Evolutionary conservation across 2,329 filamentous ascomycete species (phyloP), one percentile per base, ranked within the genome.

Genomic region (Trichothecium sympodiale): DNA sequence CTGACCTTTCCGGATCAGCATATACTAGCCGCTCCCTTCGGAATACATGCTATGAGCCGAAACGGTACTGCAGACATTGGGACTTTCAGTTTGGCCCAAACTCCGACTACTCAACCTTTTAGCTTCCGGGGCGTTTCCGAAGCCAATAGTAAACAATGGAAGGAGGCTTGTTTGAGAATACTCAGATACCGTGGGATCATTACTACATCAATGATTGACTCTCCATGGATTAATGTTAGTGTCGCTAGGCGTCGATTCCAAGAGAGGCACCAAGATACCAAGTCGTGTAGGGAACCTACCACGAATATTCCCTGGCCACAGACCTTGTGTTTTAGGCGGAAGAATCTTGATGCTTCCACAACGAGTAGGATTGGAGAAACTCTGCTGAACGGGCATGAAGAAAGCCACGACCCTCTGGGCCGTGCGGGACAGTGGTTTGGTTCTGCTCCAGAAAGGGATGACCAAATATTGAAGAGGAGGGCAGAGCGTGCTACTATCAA

Each of bases 1-100:
- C 43, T 63, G 4, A 56, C 60, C 5, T 55, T 60, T 7, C 47
- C 63, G 0, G 62, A 64, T 14, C 54, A 62, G 13, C 59, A 63
- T 3, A 61, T 77, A 15, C 51, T 77, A 15, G 65, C 69, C 6
- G 73, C 73, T 2, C 73, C 73, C 0, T 63, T 75, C 34, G 73
- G 73, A 17, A 47, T 61, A 32, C 41, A 59, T 35, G 49, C 55
- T 18, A 51, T 48, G 8, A 51, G 52, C 17, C 50, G 37, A 13
- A 15, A 35, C 16, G 25, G 37, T 8, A 15, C 37, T 8, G 43
- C 39, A n/a, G 47, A 50, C 13, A 40, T 40, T 8, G 45, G 48
- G 3, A 44, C 55, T 5, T 58, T 61, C 26, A 60, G 56, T 14
- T 47, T 63, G 25, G 64, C 59, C 4, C 67, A 70, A 36, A 73